These are phyloP conservation scores for Flaveria brownii DNA, from an alignment of 129 eudicot genomes.

Conservation along the genomic window DNA sequence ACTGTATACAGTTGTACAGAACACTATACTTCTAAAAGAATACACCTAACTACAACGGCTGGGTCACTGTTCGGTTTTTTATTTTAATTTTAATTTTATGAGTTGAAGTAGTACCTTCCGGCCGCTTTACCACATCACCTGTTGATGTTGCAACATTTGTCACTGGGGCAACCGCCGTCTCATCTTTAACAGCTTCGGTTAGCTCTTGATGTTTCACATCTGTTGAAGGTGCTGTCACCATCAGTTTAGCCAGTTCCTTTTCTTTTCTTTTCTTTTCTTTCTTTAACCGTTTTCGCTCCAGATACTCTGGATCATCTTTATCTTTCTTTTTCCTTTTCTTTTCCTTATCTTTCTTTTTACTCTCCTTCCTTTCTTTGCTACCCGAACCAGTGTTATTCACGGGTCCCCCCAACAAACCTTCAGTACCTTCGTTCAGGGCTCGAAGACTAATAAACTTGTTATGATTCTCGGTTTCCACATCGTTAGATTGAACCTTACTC, in stretches of 20 bases:
- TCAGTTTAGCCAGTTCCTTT: slow-evolving; percentile 61
- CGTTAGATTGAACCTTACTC: slow-evolving; percentile 51
- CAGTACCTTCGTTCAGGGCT: slow-evolving; percentile 31
- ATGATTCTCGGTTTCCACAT: slow-evolving; percentile 30
- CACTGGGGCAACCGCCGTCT: slow-evolving; percentile 33
- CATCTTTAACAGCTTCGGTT: slow-evolving; percentile 28
- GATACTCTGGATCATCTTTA: slow-evolving; percentile 65
- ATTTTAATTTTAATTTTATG: slow-evolving; percentile 71
- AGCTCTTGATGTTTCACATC: slow-evolving; percentile 32
- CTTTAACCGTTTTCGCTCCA: slow-evolving; percentile 66
- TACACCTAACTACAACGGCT: slow-evolving; percentile 36
- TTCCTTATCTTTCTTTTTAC: slow-evolving; percentile 63
- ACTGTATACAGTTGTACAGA: slow-evolving; percentile 32
- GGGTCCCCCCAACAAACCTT: slow-evolving; percentile 28
- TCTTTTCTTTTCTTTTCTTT: slow-evolving; percentile 80
- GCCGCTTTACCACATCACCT: slow-evolving; percentile 33
- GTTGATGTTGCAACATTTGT: slow-evolving; percentile 28
- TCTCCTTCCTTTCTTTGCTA: slow-evolving; percentile 49
- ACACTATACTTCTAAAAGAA: slow-evolving; percentile 25
- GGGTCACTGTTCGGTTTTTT: slow-evolving; percentile 56
- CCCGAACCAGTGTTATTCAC: slow-evolving; percentile 22
- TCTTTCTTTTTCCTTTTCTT: slow-evolving; percentile 65
- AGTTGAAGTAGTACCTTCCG: slow-evolving; percentile 47
- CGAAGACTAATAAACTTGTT: slow-evolving; percentile 38
- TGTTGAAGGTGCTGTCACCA: slow-evolving; percentile 23